These are phyloP conservation scores for Pseudozyma sp. DNA, from an alignment of 1,284 basidiomycete genomes.

Conservation along the genomic window DNA sequence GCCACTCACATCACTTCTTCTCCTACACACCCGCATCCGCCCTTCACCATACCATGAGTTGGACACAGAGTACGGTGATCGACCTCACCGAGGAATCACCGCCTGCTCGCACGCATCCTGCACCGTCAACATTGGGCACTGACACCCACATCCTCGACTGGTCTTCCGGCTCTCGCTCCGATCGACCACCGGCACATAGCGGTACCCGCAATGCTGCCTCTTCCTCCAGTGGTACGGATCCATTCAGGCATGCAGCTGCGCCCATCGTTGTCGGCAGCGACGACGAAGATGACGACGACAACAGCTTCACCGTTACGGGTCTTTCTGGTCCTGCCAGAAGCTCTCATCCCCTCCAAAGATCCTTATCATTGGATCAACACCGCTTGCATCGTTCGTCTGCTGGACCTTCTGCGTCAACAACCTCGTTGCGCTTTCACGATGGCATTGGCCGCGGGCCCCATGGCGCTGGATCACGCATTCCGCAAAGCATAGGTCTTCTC, in stretches of 20 bases:
- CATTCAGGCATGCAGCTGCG: constrained; percentile 1
- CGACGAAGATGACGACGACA: constrained; percentile 40
- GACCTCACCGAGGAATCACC: constrained; percentile 59
- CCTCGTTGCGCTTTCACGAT: constrained; percentile 34
- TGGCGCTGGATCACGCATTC: constrained; percentile 23
- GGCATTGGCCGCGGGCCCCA: constrained; percentile 38
- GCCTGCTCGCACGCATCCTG: constrained; percentile 23
- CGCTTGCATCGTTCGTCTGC: constrained; percentile 6
- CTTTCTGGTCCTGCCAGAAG: constrained; percentile 17
- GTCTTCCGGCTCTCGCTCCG: constrained; percentile 7
- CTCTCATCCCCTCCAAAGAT: constrained; percentile 12
- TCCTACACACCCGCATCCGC: background rate
- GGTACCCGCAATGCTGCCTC: background rate
- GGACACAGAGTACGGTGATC: constrained; percentile 32
- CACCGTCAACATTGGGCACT: constrained; percentile 1
- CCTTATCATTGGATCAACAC: constrained; percentile 1
- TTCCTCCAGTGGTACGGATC: constrained; percentile 1
- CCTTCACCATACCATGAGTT: constrained; percentile 12
- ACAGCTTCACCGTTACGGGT: constrained; percentile 37
- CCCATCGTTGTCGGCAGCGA: constrained; percentile 42
- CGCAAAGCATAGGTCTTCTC: constrained; percentile 23
- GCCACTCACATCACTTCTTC: constrained; percentile 5
- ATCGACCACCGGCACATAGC: constrained; percentile 2
- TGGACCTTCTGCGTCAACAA: background rate
- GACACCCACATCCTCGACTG: constrained; percentile 32